These are phyloP conservation scores for Ophiostoma populinum DNA, from an alignment of 2,329 filamentous ascomycete species.

Conservation along the genomic window DNA sequence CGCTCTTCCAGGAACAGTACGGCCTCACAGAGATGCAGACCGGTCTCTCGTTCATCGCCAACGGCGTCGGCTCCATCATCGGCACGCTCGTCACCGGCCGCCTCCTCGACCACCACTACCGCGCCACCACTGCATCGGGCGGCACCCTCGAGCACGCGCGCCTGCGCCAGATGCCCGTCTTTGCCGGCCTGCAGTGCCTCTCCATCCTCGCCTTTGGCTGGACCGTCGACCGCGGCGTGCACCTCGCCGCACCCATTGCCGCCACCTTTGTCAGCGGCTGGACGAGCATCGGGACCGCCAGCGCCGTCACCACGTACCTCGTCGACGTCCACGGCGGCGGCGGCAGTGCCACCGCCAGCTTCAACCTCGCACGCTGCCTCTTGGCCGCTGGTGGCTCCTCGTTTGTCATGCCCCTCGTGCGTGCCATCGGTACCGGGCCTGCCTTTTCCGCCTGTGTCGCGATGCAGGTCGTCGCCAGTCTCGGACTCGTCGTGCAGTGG, in stretches of 20 bases:
- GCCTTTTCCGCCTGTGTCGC: constrained; percentile 39
- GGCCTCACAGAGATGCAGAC: constrained; percentile 30
- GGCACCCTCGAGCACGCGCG: constrained; percentile 34
- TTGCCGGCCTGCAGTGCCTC: constrained; percentile 25
- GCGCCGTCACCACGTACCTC: constrained; percentile 42
- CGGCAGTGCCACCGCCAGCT: constrained; percentile 44
- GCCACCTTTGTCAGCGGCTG: constrained; percentile 40
- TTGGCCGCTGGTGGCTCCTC: constrained; percentile 41
- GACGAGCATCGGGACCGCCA: constrained; percentile 42
- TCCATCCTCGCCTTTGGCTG: constrained; percentile 34
- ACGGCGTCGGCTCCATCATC: constrained; percentile 30
- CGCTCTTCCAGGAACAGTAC: constrained; percentile 29
- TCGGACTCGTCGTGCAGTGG: constrained; percentile 30
- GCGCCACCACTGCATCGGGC: constrained; percentile 36
- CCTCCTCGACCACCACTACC: constrained; percentile 49
- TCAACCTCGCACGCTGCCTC: constrained; percentile 45
- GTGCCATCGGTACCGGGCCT: constrained; percentile 39
- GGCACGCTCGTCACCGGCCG: constrained; percentile 36
- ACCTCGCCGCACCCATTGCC: constrained; percentile 35
- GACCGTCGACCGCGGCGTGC: constrained; percentile 26
- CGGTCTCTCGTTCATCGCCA: constrained; percentile 36
- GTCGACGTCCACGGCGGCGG: constrained; percentile 45
- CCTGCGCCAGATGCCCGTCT: constrained; percentile 29
- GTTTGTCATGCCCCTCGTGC: constrained; percentile 40
- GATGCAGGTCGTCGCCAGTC: constrained; percentile 29